phyloP scores from a whole-genome alignment of 169 alveolate species.

The Eimeria falciformis region DNA sequence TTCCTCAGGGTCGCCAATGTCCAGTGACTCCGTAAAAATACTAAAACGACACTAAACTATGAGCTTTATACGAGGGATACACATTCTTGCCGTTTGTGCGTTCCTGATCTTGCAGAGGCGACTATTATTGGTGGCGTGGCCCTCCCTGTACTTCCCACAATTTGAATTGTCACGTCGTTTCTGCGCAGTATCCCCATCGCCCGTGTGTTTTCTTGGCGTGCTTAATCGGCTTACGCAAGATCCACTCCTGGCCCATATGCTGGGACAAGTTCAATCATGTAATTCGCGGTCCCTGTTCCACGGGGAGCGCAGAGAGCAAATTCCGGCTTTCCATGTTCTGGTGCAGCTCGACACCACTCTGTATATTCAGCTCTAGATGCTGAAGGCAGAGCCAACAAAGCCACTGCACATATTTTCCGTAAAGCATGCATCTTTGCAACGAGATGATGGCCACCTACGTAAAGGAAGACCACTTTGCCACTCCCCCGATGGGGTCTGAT shows the following conservation, averaged over 20 bases:
- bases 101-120: conserved; percentile 86
- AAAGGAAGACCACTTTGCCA: no score
- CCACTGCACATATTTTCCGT: not conserved
- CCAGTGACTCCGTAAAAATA: conserved; percentile 82
- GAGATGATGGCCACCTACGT: no score
- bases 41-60: conserved; percentile 66
- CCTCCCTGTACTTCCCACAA: conserved; percentile 84
- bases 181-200: conserved; percentile 70
- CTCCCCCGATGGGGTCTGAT: no score
- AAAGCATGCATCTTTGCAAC: conserved; percentile 23
- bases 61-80: conserved; percentile 82
- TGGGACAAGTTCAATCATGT: conserved; percentile 90
- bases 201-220: not conserved
- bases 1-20: conserved; percentile 89
- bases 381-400: not conserved
- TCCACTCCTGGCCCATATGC: conserved; percentile 85
- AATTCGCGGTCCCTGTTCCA: conserved; percentile 85
- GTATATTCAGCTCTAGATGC: conserved; percentile 1
- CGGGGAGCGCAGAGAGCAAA: conserved; percentile 90
- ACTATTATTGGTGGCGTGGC: conserved; percentile 85
- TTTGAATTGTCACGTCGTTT: conserved; percentile 78
- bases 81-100: conserved; percentile 81
- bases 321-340: conserved; percentile 89
- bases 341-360: conserved; percentile 93
- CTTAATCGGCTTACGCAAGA: conserved; percentile 72